Evolutionary conservation across 2,329 filamentous ascomycete genomes (phyloP), one percentile per base, ranked within the genome.

Genomic region (Ophiostoma sp.): DNA sequence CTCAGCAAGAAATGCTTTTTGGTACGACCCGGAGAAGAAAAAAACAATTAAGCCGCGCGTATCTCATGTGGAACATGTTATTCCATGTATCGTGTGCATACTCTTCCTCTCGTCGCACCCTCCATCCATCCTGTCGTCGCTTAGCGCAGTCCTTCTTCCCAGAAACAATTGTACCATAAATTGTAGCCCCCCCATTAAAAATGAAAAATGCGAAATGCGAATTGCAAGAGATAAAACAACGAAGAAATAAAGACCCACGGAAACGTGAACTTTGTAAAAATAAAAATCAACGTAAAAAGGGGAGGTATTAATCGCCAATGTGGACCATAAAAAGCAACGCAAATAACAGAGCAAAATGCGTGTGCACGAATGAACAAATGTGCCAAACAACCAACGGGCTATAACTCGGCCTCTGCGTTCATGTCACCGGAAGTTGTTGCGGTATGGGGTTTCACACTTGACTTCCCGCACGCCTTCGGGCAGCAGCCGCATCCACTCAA

Each of bases 401-500:
- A 19, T 17, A 7, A 7, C 28, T 9, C 33, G 15, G 28, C 3
- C 33, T 42, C 12, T 15, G n/a, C 4, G 15, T 5, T 5, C 6
- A 15, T 12, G 57, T 83, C 78, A 83, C 77, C 82, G 80, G 77
- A 82, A 83, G 78, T 81, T 81, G 78, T 63, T 70, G 7, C 80
- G 80, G 74, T 81, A 87, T 25, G 86, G 85, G 2, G 85, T 85
- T 31, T 89, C 87, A 59, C 89, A 84, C 78, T 85, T 87, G 72
- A 89, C 82, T 73, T 89, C 87, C 76, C 82, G 85, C 76, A 89
- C 84, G 8, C 86, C 85, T 73, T 88, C 86, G 1, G 88, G 88
- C 84, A 89, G 87, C 77, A 87, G 81, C 28, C 87, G 85, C 75
- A 90, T 79, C 87, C 87, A 89, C 77, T 89, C 87, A 71, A 84